Conservation (phyloP, 768 basidiomycete genomes). For the Hygrocybe coccinea region DNA sequence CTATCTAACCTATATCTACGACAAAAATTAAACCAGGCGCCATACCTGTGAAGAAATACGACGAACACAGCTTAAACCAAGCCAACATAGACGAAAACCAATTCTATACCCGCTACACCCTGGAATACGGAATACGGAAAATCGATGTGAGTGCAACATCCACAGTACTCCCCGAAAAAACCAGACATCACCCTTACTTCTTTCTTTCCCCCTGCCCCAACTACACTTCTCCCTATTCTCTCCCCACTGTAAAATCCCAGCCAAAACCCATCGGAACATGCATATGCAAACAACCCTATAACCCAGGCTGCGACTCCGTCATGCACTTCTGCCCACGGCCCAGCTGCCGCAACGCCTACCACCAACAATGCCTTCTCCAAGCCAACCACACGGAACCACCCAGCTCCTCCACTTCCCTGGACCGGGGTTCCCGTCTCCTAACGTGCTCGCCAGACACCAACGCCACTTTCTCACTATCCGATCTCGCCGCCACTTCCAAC, state of each 20-base stretch:
- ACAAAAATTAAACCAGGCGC: no score
- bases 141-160: conserved; percentile 31
- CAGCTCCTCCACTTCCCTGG: conserved; percentile 4
- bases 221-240: neutral
- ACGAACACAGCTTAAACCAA: conserved; percentile 38
- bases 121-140: conserved; percentile 31
- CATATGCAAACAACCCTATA: conserved; percentile 44
- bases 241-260: conserved; percentile 23
- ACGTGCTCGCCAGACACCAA: conserved; percentile 36
- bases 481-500: conserved; percentile 5
- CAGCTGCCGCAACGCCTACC: conserved; percentile 43
- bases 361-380: conserved; percentile 42
- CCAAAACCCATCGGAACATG: conserved; percentile 42
- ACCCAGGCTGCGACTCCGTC: conserved; percentile 34
- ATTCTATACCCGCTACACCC: conserved; percentile 47
- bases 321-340: conserved; percentile 59
- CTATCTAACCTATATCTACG: neutral
- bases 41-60: conserved; percentile 30
- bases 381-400: conserved; percentile 24
- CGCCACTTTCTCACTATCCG: conserved; percentile 18
- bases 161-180: neutral
- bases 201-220: neutral
- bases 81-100: conserved; percentile 33
- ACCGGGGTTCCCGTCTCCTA: conserved; percentile 28
- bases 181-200: neutral